Evolutionary conservation across 495 filamentous ascomycete genomes (phyloP).

Genomic region (Daldinia decipiens): DNA sequence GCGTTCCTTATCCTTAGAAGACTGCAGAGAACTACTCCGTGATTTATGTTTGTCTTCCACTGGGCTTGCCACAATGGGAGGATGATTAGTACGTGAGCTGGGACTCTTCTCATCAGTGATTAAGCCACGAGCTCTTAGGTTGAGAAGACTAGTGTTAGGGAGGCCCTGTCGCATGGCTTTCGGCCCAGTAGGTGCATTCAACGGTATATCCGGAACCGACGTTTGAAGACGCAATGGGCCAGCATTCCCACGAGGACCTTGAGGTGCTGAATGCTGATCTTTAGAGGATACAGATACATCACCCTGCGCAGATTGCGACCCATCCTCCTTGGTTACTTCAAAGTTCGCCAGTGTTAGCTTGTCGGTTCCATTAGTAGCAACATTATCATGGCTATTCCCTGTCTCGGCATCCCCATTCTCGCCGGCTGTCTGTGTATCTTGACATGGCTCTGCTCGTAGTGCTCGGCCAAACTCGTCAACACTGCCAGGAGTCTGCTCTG

Average conservation of each 20-base stretch:
- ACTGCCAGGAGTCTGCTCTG: constrained; percentile 46
- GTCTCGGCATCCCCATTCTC: constrained; percentile 34
- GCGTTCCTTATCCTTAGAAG: constrained; percentile 47
- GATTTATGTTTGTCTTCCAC: constrained; percentile 48
- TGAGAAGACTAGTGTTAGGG: constrained; percentile 74
- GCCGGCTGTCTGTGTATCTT: constrained; percentile 35
- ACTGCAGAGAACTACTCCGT: constrained; percentile 55
- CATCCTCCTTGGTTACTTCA: constrained; percentile 36
- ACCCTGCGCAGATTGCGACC: constrained; percentile 41
- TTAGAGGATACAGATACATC: constrained; percentile 49
- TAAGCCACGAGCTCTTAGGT: constrained; percentile 61
- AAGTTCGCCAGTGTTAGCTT: constrained; percentile 28
- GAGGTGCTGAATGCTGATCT: constrained; percentile 42
- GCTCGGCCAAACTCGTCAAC: constrained; percentile 66
- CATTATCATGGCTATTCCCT: constrained; percentile 31
- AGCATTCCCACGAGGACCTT: constrained; percentile 34
- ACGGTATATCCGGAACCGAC: constrained; percentile 57
- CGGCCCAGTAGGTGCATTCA: constrained; percentile 86
- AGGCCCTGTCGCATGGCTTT: constrained; percentile 91
- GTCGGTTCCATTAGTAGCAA: constrained; percentile 33
- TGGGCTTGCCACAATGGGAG: constrained; percentile 49
- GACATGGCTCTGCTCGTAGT: constrained; percentile 47
- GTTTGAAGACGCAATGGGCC: constrained; percentile 40
- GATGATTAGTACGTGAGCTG: constrained; percentile 49
- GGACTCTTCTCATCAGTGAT: constrained; percentile 53